A percentile compares a stretch with the other conserved stretches of the same genome.
Conservation (phyloP, 768 basidiomycete genomes). For the Russula sp. region DNA sequence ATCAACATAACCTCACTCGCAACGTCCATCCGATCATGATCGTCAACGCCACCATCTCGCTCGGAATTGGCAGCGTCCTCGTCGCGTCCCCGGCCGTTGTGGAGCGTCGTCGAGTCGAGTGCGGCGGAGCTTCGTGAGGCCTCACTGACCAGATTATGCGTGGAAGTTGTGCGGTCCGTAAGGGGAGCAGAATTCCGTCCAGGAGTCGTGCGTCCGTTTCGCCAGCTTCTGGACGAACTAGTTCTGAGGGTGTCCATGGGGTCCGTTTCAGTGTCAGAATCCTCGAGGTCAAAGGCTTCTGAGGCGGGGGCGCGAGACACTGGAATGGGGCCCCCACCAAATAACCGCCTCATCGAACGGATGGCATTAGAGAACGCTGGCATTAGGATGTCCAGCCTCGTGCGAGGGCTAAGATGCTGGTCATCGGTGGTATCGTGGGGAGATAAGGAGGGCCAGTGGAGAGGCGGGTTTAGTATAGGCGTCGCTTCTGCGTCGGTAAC, state of each 20-base stretch:
- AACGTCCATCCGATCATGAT: not conserved
- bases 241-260: slow-evolving; percentile 2
- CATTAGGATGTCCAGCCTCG: not conserved
- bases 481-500: slow-evolving; percentile 8
- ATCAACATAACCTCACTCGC: slow-evolving; percentile 8
- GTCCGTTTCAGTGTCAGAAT: not conserved
- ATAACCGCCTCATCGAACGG: slow-evolving; percentile 5
- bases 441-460: not conserved
- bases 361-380: not conserved
- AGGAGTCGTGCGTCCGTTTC: not conserved
- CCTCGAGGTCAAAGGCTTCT: slow-evolving; percentile 8
- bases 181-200: not conserved
- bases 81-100: not conserved
- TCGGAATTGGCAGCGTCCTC: not conserved
- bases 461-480: slow-evolving; percentile 5
- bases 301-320: slow-evolving; percentile 9
- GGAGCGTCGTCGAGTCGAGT: not conserved
- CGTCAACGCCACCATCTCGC: not conserved
- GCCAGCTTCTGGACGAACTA: not conserved
- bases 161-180: not conserved
- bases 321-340: slow-evolving; percentile 7
- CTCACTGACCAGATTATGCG: not conserved
- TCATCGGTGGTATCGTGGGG: not conserved
- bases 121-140: not conserved
- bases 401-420: not conserved